Percentiles rank a stretch among this genome's conserved stretches.
Conservation (phyloP, 2,329 filamentous ascomycete genomes). For the Alternaria atra region DNA sequence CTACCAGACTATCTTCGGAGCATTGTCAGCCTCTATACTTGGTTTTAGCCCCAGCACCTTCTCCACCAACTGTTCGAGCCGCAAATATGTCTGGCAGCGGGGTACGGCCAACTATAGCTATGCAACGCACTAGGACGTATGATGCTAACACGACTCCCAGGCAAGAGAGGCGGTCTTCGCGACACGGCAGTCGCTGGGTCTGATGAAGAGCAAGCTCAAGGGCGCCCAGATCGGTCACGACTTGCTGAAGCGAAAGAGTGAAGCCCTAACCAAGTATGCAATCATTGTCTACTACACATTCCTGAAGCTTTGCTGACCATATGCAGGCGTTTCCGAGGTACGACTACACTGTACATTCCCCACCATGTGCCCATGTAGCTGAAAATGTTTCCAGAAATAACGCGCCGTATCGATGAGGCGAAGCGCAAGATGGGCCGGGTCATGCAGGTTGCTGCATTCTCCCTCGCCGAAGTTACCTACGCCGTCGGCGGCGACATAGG, state of each 20-base stretch:
- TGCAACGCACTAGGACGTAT: constrained; percentile 28
- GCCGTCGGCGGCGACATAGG: constrained; percentile 92
- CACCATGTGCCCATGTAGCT: constrained; percentile 26
- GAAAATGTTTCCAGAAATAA: constrained; percentile 72
- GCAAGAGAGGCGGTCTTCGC: constrained; percentile 97
- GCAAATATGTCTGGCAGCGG: constrained; percentile 63
- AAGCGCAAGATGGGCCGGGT: constrained; percentile 99
- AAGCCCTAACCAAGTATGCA: constrained; percentile 91
- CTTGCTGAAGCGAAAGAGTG: constrained; percentile 95
- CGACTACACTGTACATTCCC: constrained; percentile 26
- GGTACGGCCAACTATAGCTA: constrained; percentile 50
- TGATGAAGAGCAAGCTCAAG: constrained; percentile 99
- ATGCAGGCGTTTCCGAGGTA: constrained; percentile 86
- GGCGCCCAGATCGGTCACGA: constrained; percentile 81
- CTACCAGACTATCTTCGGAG: constrained; percentile 1
- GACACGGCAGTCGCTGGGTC: constrained; percentile 92
- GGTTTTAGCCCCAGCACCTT: constrained; percentile 1
- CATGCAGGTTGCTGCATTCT: constrained; percentile 99
- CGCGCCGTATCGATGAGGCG: constrained; percentile 94
- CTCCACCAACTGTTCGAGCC: constrained; percentile 16
- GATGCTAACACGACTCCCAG: constrained; percentile 59
- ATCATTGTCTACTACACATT: constrained; percentile 5
- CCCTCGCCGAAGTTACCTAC: constrained; percentile 95
- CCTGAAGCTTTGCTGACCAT: constrained; percentile 24
- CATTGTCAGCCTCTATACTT: constrained; percentile 11